These are phyloP conservation scores for Rhodomyrtus psidioides DNA, from an alignment of 441 rosid genomes.

Conservation along the genomic window DNA sequence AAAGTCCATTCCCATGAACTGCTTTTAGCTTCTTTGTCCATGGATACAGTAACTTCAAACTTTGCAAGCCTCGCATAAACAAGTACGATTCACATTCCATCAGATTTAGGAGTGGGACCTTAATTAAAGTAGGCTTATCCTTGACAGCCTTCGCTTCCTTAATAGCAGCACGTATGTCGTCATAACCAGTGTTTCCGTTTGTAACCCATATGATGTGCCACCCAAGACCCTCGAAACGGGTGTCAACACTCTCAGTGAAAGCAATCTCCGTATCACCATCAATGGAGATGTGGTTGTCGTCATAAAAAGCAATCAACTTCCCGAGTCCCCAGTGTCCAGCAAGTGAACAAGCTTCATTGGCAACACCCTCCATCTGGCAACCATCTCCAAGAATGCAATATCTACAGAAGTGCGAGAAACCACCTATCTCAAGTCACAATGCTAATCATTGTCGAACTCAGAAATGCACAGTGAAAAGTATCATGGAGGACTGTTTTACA, in stretches of 20 bases:
- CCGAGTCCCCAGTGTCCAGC: slow-evolving; percentile 97
- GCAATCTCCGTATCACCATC: slow-evolving; percentile 93
- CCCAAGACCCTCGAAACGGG: slow-evolving; percentile 84
- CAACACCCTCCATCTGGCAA: slow-evolving; percentile 90
- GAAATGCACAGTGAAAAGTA: neutral
- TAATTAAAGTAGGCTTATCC: slow-evolving; percentile 89
- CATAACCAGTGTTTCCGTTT: slow-evolving; percentile 90
- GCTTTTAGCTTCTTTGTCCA: neutral
- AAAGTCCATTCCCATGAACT: neutral
- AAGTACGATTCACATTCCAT: neutral
- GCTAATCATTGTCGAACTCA: neutral
- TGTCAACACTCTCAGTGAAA: slow-evolving; percentile 72
- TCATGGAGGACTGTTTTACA: slow-evolving; percentile 29
- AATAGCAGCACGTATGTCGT: slow-evolving; percentile 91
- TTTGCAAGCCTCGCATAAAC: neutral
- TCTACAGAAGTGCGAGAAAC: slow-evolving; percentile 16
- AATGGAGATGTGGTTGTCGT: slow-evolving; percentile 93
- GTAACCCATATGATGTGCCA: slow-evolving; percentile 98
- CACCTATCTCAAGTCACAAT: neutral
- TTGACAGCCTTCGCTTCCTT: slow-evolving; percentile 86
- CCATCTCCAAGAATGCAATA: slow-evolving; percentile 80
- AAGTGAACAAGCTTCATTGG: slow-evolving; percentile 80
- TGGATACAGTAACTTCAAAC: neutral
- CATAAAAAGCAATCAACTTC: slow-evolving; percentile 86
- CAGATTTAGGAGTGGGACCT: slow-evolving; percentile 27